Percentiles rank a stretch among this genome's conserved stretches.
These are phyloP conservation scores for Mycosphaerelloides madeirae DNA, from an alignment of 2,329 filamentous ascomycete genomes.

Conservation along the genomic window DNA sequence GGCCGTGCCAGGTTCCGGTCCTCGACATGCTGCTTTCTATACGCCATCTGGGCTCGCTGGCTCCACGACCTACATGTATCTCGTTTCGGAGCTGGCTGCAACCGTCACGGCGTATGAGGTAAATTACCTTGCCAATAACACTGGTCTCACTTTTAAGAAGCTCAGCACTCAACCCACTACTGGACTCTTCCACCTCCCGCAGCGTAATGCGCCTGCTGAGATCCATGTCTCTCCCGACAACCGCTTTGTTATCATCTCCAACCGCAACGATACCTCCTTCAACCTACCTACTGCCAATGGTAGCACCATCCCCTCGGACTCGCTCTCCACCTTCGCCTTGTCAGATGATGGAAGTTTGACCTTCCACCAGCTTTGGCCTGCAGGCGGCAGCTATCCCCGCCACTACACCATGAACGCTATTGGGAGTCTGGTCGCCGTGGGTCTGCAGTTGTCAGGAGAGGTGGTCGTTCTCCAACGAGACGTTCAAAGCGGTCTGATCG, in stretches of 20 bases:
- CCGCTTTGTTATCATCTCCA: constrained; percentile 62
- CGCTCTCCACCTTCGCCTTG: constrained; percentile 60
- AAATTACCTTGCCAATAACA: constrained; percentile 35
- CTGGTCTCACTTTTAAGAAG: constrained; percentile 45
- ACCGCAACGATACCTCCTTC: constrained; percentile 59
- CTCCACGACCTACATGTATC: constrained; percentile 32
- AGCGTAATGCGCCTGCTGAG: constrained; percentile 52
- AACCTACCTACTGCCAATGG: constrained; percentile 42
- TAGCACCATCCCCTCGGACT: constrained; percentile 45
- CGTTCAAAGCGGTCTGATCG: constrained; percentile 55
- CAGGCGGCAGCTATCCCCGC: constrained; percentile 61
- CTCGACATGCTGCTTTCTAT: constrained; percentile 35
- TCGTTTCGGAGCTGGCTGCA: constrained; percentile 49
- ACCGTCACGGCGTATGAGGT: constrained; percentile 44
- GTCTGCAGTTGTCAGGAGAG: constrained; percentile 56
- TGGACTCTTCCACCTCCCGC: constrained; percentile 41
- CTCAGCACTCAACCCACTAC: constrained; percentile 45
- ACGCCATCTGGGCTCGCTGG: constrained; percentile 26
- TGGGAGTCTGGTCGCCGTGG: constrained; percentile 62
- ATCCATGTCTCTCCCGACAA: constrained; percentile 48
- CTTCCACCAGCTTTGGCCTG: constrained; percentile 55
- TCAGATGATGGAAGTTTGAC: constrained; percentile 52
- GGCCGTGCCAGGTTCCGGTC: constrained; percentile 30
- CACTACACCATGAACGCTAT: constrained; percentile 63
- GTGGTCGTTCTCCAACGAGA: constrained; percentile 61